Conservation (phyloP, 208 protist species). For the Wallacemonas sp. region DNA sequence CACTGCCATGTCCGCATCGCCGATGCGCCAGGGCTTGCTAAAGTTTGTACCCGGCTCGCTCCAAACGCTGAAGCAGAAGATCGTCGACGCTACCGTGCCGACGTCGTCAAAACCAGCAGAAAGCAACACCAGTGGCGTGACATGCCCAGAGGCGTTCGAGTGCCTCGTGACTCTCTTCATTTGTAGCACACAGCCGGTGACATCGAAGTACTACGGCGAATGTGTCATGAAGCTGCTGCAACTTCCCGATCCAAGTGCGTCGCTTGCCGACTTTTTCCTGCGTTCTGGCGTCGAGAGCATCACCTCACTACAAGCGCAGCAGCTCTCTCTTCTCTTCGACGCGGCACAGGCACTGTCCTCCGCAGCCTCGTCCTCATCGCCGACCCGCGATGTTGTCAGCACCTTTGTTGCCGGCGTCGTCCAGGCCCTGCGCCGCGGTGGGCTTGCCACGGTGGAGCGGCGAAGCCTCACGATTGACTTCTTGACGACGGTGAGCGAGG, state of each 20-base stretch:
- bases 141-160: slow-evolving; percentile 41
- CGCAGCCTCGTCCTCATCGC: not conserved
- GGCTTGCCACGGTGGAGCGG: slow-evolving; percentile 18
- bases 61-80: slow-evolving; percentile 22
- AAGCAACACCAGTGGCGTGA: not conserved
- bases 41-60: slow-evolving; percentile 18
- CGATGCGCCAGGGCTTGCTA: slow-evolving; percentile 14
- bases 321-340: slow-evolving; percentile 41
- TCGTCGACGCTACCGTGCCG: not conserved
- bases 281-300: slow-evolving; percentile 45
- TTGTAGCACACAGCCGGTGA: slow-evolving; percentile 25
- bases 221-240: slow-evolving; percentile 37
- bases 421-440: not conserved
- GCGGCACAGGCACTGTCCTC: not conserved
- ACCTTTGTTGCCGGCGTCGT: slow-evolving; percentile 3
- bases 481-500: slow-evolving; percentile 2
- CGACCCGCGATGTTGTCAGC: not conserved
- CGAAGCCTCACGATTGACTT: slow-evolving; percentile 5
- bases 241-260: slow-evolving; percentile 22
- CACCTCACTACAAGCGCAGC: slow-evolving; percentile 26
- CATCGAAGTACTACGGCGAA: slow-evolving; percentile 36
- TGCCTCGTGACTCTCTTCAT: slow-evolving; percentile 53
- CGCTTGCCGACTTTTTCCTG: slow-evolving; percentile 40
- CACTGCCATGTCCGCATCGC: not conserved
- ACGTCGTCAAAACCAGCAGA: not conserved